These are phyloP conservation scores for Jacaranda mimosifolia DNA, from an alignment of 257 asterid genomes.

Conservation along the genomic window DNA sequence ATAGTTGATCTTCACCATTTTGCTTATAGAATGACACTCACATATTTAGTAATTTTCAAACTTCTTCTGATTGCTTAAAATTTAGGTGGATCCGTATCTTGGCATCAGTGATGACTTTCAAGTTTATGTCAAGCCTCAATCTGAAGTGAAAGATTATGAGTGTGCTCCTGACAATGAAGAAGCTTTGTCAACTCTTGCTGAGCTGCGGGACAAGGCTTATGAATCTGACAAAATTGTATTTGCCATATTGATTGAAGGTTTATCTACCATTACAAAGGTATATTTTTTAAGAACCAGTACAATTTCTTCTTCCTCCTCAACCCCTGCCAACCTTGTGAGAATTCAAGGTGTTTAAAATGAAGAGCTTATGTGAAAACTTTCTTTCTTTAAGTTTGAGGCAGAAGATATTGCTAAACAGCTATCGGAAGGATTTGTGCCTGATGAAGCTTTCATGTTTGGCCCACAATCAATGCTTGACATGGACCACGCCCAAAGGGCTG, in stretches of 20 bases:
- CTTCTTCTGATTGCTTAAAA: slow-evolving; percentile 17
- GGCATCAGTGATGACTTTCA: slow-evolving; percentile 88
- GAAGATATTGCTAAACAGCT: slow-evolving; percentile 77
- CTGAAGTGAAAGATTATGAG: slow-evolving; percentile 65
- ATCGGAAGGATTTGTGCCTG: slow-evolving; percentile 81
- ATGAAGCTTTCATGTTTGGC: slow-evolving; percentile 83
- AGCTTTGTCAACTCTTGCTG: slow-evolving; percentile 67
- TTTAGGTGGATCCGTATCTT: slow-evolving; percentile 84
- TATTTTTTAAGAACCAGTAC: slow-evolving; percentile 11
- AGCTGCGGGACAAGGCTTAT: slow-evolving; percentile 57
- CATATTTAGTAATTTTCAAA: background rate
- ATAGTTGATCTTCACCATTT: slow-evolving; percentile 22
- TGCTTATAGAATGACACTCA: background rate
- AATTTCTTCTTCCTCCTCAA: background rate
- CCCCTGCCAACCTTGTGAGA: background rate
- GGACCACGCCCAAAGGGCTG: slow-evolving; percentile 61
- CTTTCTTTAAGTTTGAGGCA: slow-evolving; percentile 60
- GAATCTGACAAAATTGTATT: slow-evolving; percentile 60
- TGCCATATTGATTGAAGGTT: slow-evolving; percentile 59
- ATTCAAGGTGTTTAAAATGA: background rate
- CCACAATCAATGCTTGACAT: slow-evolving; percentile 70
- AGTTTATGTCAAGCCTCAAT: slow-evolving; percentile 69
- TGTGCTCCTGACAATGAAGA: slow-evolving; percentile 69
- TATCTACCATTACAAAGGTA: slow-evolving; percentile 77
- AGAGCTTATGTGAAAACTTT: slow-evolving; percentile 7